phyloP scores from a whole-genome alignment of 495 filamentous ascomycete genomes.

The Apodospora peruviana region DNA sequence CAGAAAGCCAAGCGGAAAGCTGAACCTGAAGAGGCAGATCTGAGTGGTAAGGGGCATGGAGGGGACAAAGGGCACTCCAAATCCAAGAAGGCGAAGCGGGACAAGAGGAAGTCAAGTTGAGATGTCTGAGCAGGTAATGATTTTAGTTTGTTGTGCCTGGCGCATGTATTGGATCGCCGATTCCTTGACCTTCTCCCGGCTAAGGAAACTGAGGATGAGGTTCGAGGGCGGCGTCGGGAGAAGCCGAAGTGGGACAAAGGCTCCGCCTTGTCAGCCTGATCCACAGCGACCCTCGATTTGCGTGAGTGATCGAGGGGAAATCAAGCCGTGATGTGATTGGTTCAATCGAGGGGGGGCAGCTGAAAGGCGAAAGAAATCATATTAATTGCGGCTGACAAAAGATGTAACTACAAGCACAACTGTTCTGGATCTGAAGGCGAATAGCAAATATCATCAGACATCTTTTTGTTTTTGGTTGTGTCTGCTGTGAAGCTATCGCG shows the following conservation, averaged over 20 bases:
- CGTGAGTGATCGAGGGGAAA: neutral
- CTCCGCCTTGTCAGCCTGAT: neutral
- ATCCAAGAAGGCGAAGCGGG: conserved; percentile 53
- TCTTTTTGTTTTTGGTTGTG: too few relatives aligned
- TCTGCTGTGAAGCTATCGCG: too few relatives aligned
- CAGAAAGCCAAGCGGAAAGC: conserved; percentile 76
- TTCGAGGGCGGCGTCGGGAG: neutral
- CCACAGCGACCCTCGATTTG: too few relatives aligned
- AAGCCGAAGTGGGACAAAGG: neutral
- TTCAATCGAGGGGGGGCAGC: neutral
- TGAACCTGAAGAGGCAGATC: conserved; percentile 56
- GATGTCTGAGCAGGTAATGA: too few relatives aligned
- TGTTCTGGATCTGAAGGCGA: too few relatives aligned
- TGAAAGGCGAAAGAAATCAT: conserved; percentile 1
- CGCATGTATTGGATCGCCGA: too few relatives aligned
- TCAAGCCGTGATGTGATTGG: conserved; percentile 1
- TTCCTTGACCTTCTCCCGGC: too few relatives aligned
- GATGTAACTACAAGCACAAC: neutral
- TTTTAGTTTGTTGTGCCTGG: too few relatives aligned
- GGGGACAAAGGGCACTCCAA: conserved; percentile 43
- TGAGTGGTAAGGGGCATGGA: conserved; percentile 55
- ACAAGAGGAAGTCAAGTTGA: conserved; percentile 12
- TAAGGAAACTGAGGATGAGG: too few relatives aligned
- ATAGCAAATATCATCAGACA: too few relatives aligned
- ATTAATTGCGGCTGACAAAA: conserved; percentile 2